Base-by-base conservation (phyloP, 345 rosid species). In the Gossypium mustelinum region DNA sequence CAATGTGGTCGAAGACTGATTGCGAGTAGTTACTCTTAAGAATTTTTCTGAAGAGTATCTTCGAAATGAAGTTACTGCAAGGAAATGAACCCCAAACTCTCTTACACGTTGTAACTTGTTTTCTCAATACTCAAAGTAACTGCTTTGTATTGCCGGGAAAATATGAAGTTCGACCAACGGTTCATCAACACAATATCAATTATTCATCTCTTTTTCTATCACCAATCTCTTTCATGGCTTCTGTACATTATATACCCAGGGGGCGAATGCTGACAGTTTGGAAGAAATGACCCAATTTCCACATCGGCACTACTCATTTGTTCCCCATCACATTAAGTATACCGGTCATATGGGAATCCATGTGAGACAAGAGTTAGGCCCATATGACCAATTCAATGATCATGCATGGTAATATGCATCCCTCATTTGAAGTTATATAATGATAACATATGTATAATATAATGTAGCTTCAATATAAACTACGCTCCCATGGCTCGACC, bases 321-420 rank as follows among this genome's bases (percentile, higher is more conserved):
- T 79, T 86, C 84, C 90, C 90, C 85, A 74, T 81, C 72, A 74
- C 77, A 72, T 41, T 22, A 44, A 77, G 78, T 86, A 85, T 79
- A 80, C 74, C 76, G 80, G 83, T 64, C 86, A 81, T 90, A 79
- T 80, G 87, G 75, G 80, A 29, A 48, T 76, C 84, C 87, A 84
- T 75, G 87, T 81, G 82, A 80, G 61, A 72, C 16, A 22, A 34
- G 61, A 50, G 61, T 22, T 71, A 18, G 82, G 79, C 84, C 70
- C 66, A 72, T 54, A 71, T 68, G 25, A 34, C 78, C 77, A 72
- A 81, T 67, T 12, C 52, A 16, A 54, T 57, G 57, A 56, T 20
- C 41, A 34, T 4, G 41, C 41, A 34, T 34, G 41, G 41, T 34
- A 34, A 34, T 29, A 29, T 29, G 39, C 39, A 29, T 29, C 39